Evolutionary conservation across 2,329 filamentous ascomycete genomes (phyloP), one percentile per base, ranked within the genome.

Genomic region (Magnaporthales sp.): DNA sequence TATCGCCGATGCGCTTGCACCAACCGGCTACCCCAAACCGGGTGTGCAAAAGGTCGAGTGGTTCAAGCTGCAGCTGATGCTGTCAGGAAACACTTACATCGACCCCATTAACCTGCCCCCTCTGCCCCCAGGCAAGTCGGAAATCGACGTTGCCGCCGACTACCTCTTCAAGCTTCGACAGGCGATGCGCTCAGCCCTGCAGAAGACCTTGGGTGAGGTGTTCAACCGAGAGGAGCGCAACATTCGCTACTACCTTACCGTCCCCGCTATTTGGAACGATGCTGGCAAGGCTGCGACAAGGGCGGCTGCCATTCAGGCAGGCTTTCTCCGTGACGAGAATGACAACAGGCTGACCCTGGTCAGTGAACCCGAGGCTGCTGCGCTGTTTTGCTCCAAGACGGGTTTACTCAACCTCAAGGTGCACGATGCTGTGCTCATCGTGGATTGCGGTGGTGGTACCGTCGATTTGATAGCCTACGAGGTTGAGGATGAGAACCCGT

Each of bases 181-280:
- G 80, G 95, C 95, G 1, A 97, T 98, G 93, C 89, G 95, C 72
- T 91, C 93, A 69, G 93, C 96, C 73, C 83, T 99, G 68, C 93
- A 97, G 78, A 98, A 98, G 86, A 96, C 93, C 1, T 84, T 98
- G 31, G 95, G 95, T 66, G 95, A 98, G 76, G 95, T 99, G 0
- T 99, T 98, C 80, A 97, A 96, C 80, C 86, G 95, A 78, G 95
- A 98, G 81, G 95, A 98, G 82, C 90, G 94, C 74, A 98, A 98
- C 78, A 99, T 98, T 73, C 88, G 92, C 72, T 98, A 98, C 80
- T 98, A 97, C 78, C 83, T 99, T 72, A 99, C 95, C 2, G 95
- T 99, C n/a, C 95, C 95, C 24, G 95, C 95, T 72, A 98, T 99
- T 72, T 98, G 95, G 95, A 98, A 98, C 77, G 95, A 98, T 80